Evolutionary conservation across 805 yeast genomes (phyloP).

Genomic region (Kodamaea jinghongensis): DNA sequence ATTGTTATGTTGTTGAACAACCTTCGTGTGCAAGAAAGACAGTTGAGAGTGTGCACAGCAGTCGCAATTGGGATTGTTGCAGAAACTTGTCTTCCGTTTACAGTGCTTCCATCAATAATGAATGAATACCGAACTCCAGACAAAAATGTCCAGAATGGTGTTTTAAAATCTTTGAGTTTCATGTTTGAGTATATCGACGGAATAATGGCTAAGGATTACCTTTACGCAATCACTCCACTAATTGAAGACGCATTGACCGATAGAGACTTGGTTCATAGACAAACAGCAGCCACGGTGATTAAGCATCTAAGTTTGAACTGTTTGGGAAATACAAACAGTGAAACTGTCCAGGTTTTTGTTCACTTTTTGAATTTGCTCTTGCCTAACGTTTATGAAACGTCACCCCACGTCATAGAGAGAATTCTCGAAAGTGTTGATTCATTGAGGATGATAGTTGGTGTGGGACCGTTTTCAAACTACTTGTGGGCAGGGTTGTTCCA

Average conservation of each 20-base stretch:
- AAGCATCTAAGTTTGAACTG: conserved; percentile 79
- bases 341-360: conserved; percentile 57
- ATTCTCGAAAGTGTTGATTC: conserved; percentile 79
- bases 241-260: conserved; percentile 88
- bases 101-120: conserved; percentile 92
- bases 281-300: conserved; percentile 88
- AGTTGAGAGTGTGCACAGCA: conserved; percentile 92
- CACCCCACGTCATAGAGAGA: conserved; percentile 90
- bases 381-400: conserved; percentile 91
- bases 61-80: conserved; percentile 98
- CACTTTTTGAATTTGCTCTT: conserved; percentile 77
- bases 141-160: conserved; percentile 92
- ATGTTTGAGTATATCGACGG: conserved; percentile 90
- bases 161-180: conserved; percentile 84
- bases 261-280: conserved; percentile 89
- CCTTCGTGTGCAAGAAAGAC: conserved; percentile 91
- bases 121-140: conserved; percentile 93
- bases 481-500: conserved; percentile 88
- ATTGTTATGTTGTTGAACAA: conserved; percentile 79
- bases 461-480: conserved; percentile 72
- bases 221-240: conserved; percentile 74
- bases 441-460: conserved; percentile 68
- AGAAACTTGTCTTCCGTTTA: conserved; percentile 86
- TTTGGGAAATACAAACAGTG: conserved; percentile 72
- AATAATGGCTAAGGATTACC: conserved; percentile 69